Evolutionary conservation across 305 asterid species (phyloP), one percentile per base, ranked within the genome.

Genomic region (Solanum hybrid): DNA sequence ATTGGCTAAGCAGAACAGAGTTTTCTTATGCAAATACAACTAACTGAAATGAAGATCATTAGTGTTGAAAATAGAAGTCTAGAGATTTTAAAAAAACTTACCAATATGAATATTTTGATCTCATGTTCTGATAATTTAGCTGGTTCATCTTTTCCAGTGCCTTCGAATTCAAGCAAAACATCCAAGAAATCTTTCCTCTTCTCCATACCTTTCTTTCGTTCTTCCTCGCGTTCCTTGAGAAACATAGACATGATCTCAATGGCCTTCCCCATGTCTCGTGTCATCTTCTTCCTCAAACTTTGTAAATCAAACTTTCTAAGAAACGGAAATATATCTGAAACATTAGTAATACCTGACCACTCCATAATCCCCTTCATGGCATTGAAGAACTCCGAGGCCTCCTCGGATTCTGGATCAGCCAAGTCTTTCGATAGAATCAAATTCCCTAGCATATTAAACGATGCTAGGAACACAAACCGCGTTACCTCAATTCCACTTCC

Each of bases 81-180:
- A 73, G 77, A 27, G 34, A 29, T 11, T 73, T 75, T 27, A 2
- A 27, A 83, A 20, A 83, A 20, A 83, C 88, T 84, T 91, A 94
- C 98, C 97, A 92, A 17, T 14, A 95, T 91, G 78, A 95, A 26
- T 57, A 94, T 80, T 84, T 93, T 93, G 29, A 95, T 82, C 27
- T 93, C 91, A 10, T 90, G 93, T 1, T 92, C 92, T 10, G 96
- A 93, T 33, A 94, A 86, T 6, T 88, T 79, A 1, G 79, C 88
- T 4, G 84, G 89, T 17, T 92, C 94, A 9, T 91, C 94, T 24
- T 90, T 81, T 31, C 92, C 93, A 5, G 51, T 91, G 15, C 91
- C 93, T 13, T 90, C 89, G 41, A 90, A 80, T 79, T 92, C 93
- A 1, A 95, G 90, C 89, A 95, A 81, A 38, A 95, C 96, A 9